Base-by-base conservation (phyloP, 768 basidiomycete species). In the Daedaleopsis sinensis region DNA sequence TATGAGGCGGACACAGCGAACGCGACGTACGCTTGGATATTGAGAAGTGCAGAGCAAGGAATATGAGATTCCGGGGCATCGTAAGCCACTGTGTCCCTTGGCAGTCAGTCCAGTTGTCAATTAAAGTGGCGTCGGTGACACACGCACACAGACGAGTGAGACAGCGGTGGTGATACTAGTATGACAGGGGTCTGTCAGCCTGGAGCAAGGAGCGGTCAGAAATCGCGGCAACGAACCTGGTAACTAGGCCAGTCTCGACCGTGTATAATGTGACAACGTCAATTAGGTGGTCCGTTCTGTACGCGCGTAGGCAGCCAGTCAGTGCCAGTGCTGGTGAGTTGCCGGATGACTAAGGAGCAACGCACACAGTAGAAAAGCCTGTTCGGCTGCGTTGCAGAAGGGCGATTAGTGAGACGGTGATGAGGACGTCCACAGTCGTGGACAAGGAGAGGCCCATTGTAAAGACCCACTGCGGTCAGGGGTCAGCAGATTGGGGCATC, bases 21-120 rank as follows among this genome's bases (percentile, higher is more conserved):
- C 11, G 12, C 42, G 32, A 67, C 68, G 53, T 57, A 70, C 71
- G 57, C 58, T 73, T 73, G 37, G 68, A 68, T 52, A 73, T 68
- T 18, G 67, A 63, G 56, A 73, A 73, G 48, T 73, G 72, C 1
- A 71, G 60, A 1, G 65, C 72, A 36, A 73, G 62, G 57, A 69
- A 73, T 10, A 73, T 63, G 7, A 73, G 58, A 47, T 69, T 71
- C 37, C 68, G 62, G 21, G 64, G 64, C 68, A 70, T 69, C 11
- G 58, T 52, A 8, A 71, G 57, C 72, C 72, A 73, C 72, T 73
- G 46, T 13, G 18, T n/a, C 11, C 1, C 12, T n/a, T 24, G 4
- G 10, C 10, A 7, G 38, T 50, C n/a, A 54, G 50, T 18, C 16
- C 39, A 27, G 46, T 12, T 12, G 42, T 21, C 57, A 13, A 47